A percentile compares a stretch with the other conserved stretches of the same genome.
These are phyloP conservation scores for Suillus discolor DNA, from an alignment of 768 basidiomycete species.

Conservation along the genomic window DNA sequence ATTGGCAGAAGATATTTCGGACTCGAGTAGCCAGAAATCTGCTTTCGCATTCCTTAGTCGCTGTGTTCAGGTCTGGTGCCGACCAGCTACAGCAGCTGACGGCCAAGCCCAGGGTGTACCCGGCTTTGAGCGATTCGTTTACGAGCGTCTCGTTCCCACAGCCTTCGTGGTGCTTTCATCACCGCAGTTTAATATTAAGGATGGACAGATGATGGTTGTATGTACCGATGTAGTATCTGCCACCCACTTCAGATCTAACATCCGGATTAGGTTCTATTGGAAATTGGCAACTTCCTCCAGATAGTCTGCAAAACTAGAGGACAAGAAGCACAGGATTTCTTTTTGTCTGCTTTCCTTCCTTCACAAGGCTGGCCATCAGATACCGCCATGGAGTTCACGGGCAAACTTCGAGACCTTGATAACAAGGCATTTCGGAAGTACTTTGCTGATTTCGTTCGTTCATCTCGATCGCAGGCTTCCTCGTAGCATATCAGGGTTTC, in stretches of 20 bases:
- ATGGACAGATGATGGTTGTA: constrained; percentile 84
- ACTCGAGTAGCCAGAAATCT: constrained; percentile 74
- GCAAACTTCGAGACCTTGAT: constrained; percentile 74
- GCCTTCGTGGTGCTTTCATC: constrained; percentile 81
- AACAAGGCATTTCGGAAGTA: constrained; percentile 81
- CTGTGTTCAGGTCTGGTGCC: constrained; percentile 71
- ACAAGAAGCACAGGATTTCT: constrained; percentile 79
- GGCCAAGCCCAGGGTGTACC: constrained; percentile 56
- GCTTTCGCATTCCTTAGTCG: constrained; percentile 80
- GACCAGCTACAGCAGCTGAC: constrained; percentile 39
- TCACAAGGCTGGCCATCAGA: constrained; percentile 86
- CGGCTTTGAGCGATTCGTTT: constrained; percentile 91
- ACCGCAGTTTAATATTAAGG: constrained; percentile 83
- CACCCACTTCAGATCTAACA: neutral
- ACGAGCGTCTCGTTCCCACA: constrained; percentile 79
- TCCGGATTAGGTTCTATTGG: constrained; percentile 72
- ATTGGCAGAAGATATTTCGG: constrained; percentile 75
- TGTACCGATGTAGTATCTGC: neutral
- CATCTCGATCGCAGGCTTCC: constrained; percentile 55
- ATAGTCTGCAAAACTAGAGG: constrained; percentile 76
- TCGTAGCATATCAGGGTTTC: constrained; percentile 43
- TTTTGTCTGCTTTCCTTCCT: constrained; percentile 80
- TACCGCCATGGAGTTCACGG: constrained; percentile 74
- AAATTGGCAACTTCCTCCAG: constrained; percentile 86
- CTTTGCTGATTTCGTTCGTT: constrained; percentile 81